phyloP scores from a whole-genome alignment of 352 stramenopile species.

The Poterioochromonas sp. region DNA sequence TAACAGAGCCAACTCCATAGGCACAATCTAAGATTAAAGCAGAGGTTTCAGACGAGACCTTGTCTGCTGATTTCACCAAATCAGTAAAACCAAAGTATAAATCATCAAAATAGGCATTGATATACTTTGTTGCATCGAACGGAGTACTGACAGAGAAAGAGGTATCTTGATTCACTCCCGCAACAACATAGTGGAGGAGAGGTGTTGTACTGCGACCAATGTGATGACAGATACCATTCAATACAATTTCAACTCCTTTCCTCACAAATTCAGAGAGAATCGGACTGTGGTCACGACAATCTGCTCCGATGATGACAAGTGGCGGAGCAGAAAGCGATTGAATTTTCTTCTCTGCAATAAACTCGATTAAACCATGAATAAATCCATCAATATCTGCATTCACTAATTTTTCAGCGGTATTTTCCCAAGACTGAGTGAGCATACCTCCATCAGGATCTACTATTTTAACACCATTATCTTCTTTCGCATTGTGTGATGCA shows the following conservation, averaged over 20 bases:
- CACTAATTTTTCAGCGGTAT: conserved; percentile 36
- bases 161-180: conserved; percentile 57
- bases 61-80: background rate
- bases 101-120: background rate
- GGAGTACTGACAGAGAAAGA: no score
- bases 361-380: background rate
- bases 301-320: conserved; percentile 58
- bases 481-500: conserved; percentile 76
- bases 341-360: background rate
- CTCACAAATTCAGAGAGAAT: conserved; percentile 71
- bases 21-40: conserved; percentile 37
- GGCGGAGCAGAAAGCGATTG: background rate
- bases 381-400: background rate
- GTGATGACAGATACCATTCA: conserved; percentile 75
- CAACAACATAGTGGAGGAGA: conserved; percentile 91
- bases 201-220: conserved; percentile 92
- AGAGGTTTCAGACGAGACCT: background rate
- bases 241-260: conserved; percentile 68
- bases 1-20: conserved; percentile 23
- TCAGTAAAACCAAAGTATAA: background rate
- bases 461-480: conserved; percentile 88
- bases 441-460: conserved; percentile 83
- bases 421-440: conserved; percentile 76
- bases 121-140: background rate
- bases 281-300: conserved; percentile 72